Base-by-base conservation (phyloP, 805 yeast genomes). In the Candida hungchunana region DNA sequence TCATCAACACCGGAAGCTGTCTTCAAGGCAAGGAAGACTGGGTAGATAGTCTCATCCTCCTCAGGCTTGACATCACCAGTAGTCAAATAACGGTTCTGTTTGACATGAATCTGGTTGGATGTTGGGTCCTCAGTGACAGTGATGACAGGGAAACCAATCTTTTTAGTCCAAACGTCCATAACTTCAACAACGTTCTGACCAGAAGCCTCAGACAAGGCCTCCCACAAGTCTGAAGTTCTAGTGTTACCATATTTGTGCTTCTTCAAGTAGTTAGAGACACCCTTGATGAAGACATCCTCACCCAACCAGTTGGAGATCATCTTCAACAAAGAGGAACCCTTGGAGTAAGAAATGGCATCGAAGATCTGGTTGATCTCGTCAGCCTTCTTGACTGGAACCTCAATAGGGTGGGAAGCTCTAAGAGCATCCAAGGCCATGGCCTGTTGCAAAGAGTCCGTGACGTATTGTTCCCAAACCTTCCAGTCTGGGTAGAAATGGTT, bases 381-480 rank as follows among this genome's bases (percentile, higher is more conserved):
- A 16, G 88, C 89, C 45, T 72, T 72, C 56, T 76, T 73, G 19
- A 85, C 85, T 13, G 90, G 88, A 25, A 84, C 90, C 60, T 84
- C 89, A 47, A 84, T 79, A 28, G 94, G 93, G 58, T 84, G 95
- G 18, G 93, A 82, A 5, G 87, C 77, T 59, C 94, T 78, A 44
- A 87, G 70, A 8, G 86, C 75, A 58, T 87, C 96, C 44, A 87
- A 69, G 7, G 71, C 61, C 53, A 87, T 70, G 19, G 94, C 94
- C 46, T 71, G 70, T 62, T 82, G 90, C 53, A 83, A 74, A 45
- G 81, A 73, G 50, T 79, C 89, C 13, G 83, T 71, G 25, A 86
- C 93, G 53, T 84, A 87, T 34, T 78, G 75, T 60, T 85, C 84
- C 85, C 87, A 84, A 25, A 84, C 90, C 54, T 81, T 80, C 90